Percentiles rank a stretch among this genome's conserved stretches.
phyloP scores from a whole-genome alignment of 306 rosid species.

The Urtica urens region DNA sequence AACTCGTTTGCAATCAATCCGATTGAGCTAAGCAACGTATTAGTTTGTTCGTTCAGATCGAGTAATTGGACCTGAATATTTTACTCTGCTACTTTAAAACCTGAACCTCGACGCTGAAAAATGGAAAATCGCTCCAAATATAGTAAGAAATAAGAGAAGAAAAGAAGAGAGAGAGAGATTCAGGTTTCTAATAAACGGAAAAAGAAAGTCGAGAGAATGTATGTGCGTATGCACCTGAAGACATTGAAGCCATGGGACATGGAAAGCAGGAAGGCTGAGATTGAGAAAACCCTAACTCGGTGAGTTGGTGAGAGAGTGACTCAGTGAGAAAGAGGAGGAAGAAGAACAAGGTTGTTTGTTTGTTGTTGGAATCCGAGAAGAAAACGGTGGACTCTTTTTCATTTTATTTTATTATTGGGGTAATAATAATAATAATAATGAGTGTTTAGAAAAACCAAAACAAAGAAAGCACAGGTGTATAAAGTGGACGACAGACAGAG shows the following conservation, averaged over 20 bases:
- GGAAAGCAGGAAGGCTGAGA: neutral
- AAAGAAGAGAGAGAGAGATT: neutral
- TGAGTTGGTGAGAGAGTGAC: conserved; percentile 3
- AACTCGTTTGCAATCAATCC: too few relatives aligned
- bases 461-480: conserved; percentile 6
- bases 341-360: conserved; percentile 1
- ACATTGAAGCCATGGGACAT: conserved; percentile 15
- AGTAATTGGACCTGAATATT: neutral
- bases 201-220: neutral
- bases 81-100: neutral
- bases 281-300: conserved; percentile 11
- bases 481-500: conserved; percentile 10
- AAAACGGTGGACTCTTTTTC: conserved; percentile 1
- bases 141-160: neutral
- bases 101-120: too few relatives aligned
- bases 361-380: conserved; percentile 13
- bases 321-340: neutral
- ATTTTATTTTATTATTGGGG: neutral
- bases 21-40: neutral
- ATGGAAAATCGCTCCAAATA: neutral
- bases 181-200: neutral
- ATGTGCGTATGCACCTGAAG: conserved; percentile 13
- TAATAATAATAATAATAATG: neutral
- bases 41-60: neutral
- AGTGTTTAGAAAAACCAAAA: too few relatives aligned